Percentiles rank a stretch among this genome's conserved stretches.
Evolutionary conservation across 208 protist species (phyloP).

Genomic region (Perkinsela sp.): DNA sequence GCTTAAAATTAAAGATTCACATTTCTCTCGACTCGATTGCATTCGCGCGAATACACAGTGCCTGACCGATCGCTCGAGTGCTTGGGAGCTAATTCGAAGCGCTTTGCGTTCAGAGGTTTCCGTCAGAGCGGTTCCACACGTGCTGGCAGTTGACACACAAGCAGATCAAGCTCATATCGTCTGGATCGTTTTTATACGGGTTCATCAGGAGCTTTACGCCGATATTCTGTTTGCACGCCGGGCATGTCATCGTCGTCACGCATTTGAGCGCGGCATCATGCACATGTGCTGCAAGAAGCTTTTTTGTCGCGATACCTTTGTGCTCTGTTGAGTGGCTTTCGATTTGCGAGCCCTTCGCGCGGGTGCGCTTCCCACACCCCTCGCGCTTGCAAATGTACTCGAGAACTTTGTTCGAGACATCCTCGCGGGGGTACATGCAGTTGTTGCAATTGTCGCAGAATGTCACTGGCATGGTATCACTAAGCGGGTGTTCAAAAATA

Average conservation of each 20-base stretch:
- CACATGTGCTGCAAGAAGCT: not conserved
- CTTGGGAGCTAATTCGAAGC: too few species aligned
- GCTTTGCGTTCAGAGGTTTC: too few species aligned
- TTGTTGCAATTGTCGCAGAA: conserved; percentile 58
- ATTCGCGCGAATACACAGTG: too few species aligned
- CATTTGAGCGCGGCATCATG: not conserved
- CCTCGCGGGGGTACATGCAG: conserved; percentile 46
- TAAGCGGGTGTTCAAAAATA: conserved; percentile 4
- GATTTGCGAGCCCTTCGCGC: not conserved
- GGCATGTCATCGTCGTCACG: not conserved
- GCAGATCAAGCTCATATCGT: not conserved
- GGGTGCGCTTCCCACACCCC: not conserved
- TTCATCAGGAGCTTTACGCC: not conserved
- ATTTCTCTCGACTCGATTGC: too few species aligned
- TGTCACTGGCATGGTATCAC: conserved; percentile 14
- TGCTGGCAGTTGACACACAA: not conserved
- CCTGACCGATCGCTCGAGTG: too few species aligned
- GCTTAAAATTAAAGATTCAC: too few species aligned
- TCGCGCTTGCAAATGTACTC: not conserved
- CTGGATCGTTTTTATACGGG: not conserved
- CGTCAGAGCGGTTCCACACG: not conserved
- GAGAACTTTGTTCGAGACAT: conserved; percentile 13
- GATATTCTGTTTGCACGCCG: not conserved
- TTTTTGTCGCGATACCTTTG: not conserved
- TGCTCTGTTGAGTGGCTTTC: not conserved